phyloP scores from a whole-genome alignment of 2,329 filamentous ascomycete species.

The Cladophialophora bantiana region DNA sequence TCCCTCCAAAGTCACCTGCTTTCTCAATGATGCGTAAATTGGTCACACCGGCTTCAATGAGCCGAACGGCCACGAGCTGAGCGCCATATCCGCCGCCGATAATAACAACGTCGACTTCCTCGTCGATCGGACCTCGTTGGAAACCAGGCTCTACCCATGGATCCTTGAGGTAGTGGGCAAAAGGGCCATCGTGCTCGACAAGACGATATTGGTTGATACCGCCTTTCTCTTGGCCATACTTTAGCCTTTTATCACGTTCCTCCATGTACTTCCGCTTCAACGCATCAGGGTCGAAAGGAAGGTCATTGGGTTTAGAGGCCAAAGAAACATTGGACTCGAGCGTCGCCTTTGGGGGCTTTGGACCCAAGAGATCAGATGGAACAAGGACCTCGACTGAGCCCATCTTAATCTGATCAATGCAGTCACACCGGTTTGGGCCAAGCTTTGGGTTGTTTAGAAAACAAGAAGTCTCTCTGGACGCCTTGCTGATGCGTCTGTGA shows the following conservation, averaged over 20 bases:
- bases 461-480: not conserved
- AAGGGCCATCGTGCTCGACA: slow-evolving; percentile 25
- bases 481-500: not conserved
- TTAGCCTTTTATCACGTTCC: slow-evolving; percentile 29
- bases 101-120: slow-evolving; percentile 23
- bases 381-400: slow-evolving; percentile 18
- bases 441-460: too few relatives aligned
- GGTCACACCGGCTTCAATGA: slow-evolving; percentile 29
- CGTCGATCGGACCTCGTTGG: slow-evolving; percentile 24
- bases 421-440: not conserved
- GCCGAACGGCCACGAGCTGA: slow-evolving; percentile 21
- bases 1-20: slow-evolving; percentile 34
- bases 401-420: slow-evolving; percentile 1
- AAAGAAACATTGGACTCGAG: slow-evolving; percentile 25
- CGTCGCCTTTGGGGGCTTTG: slow-evolving; percentile 22
- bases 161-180: slow-evolving; percentile 25
- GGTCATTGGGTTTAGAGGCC: slow-evolving; percentile 18
- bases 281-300: slow-evolving; percentile 28
- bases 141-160: slow-evolving; percentile 33
- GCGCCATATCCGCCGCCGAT: slow-evolving; percentile 23
- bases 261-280: slow-evolving; percentile 30
- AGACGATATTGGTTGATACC: slow-evolving; percentile 27
- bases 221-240: slow-evolving; percentile 19
- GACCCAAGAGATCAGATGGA: slow-evolving; percentile 24
- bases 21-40: slow-evolving; percentile 19